These are phyloP conservation scores for Eucalyptus sp. DNA, from an alignment of 345 rosid genomes.

Conservation along the genomic window DNA sequence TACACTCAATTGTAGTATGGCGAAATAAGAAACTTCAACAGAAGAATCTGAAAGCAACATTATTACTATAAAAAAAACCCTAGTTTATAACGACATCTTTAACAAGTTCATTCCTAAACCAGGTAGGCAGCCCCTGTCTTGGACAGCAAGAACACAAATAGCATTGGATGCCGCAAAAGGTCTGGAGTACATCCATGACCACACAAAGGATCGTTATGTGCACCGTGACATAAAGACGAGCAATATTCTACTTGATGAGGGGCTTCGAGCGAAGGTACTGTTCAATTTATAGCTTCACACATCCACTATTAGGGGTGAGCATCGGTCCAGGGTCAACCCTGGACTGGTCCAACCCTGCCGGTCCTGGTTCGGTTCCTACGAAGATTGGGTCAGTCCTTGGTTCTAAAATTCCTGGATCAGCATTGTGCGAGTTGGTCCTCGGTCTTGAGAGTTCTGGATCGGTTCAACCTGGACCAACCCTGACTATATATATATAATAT, in stretches of 20 bases:
- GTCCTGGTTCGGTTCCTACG: no score
- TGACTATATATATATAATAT: no score
- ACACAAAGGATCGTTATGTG: slow-evolving; percentile 51
- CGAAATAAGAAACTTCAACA: neutral
- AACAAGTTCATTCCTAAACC: neutral
- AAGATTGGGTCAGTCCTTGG: no score
- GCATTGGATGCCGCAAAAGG: slow-evolving; percentile 61
- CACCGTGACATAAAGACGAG: slow-evolving; percentile 58
- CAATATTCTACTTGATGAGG: slow-evolving; percentile 49
- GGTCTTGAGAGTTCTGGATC: no score
- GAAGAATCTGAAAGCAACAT: neutral
- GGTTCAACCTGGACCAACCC: no score
- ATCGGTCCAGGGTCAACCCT: no score
- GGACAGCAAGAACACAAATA: slow-evolving; percentile 55
- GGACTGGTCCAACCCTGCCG: no score
- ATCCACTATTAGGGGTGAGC: neutral
- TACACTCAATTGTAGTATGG: neutral
- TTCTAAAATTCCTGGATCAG: no score
- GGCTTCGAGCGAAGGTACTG: slow-evolving; percentile 47
- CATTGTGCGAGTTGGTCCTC: no score
- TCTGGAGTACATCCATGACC: slow-evolving; percentile 60
- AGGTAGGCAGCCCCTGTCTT: slow-evolving; percentile 48
- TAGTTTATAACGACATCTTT: neutral
- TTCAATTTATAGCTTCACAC: neutral
- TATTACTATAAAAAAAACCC: neutral